These are phyloP conservation scores for Penicillium paneum DNA, from an alignment of 2,329 filamentous ascomycete genomes.

Conservation along the genomic window DNA sequence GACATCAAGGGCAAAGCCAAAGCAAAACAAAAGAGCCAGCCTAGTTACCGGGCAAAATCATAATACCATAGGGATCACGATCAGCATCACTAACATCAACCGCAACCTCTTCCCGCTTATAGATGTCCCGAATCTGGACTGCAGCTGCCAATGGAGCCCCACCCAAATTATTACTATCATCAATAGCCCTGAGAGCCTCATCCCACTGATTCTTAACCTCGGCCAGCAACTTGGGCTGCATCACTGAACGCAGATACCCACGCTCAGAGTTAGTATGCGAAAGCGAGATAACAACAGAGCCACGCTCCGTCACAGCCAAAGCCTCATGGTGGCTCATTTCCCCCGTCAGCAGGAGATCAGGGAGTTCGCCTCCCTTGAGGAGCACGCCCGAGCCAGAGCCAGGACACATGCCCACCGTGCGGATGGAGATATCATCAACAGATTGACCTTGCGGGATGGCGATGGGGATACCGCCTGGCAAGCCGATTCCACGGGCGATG, in stretches of 20 bases:
- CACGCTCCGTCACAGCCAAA: slow-evolving; percentile 77
- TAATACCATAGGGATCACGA: slow-evolving; percentile 81
- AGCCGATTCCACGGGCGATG: slow-evolving; percentile 62
- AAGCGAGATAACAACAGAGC: slow-evolving; percentile 75
- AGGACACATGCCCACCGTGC: slow-evolving; percentile 79
- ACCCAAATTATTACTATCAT: slow-evolving; percentile 20
- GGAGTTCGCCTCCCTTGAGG: slow-evolving; percentile 56
- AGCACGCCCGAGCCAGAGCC: slow-evolving; percentile 76
- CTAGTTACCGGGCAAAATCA: slow-evolving; percentile 39
- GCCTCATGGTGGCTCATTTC: slow-evolving; percentile 94
- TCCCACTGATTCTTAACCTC: slow-evolving; percentile 58
- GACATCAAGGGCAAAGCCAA: neutral
- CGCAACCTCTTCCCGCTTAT: slow-evolving; percentile 52
- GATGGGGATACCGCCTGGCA: slow-evolving; percentile 62
- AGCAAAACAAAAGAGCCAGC: neutral
- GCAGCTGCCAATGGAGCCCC: slow-evolving; percentile 30
- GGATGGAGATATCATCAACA: slow-evolving; percentile 57
- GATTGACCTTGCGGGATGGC: slow-evolving; percentile 60
- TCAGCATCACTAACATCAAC: slow-evolving; percentile 77
- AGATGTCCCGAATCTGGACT: slow-evolving; percentile 42
- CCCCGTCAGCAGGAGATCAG: slow-evolving; percentile 83
- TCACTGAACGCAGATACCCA: slow-evolving; percentile 69
- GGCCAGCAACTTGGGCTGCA: slow-evolving; percentile 63
- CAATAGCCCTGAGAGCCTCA: slow-evolving; percentile 38
- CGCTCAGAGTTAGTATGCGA: slow-evolving; percentile 95